Evolutionary conservation across 495 filamentous ascomycete species (phyloP), one percentile per base, ranked within the genome.

Genomic region (Hypoxylon trugodes): DNA sequence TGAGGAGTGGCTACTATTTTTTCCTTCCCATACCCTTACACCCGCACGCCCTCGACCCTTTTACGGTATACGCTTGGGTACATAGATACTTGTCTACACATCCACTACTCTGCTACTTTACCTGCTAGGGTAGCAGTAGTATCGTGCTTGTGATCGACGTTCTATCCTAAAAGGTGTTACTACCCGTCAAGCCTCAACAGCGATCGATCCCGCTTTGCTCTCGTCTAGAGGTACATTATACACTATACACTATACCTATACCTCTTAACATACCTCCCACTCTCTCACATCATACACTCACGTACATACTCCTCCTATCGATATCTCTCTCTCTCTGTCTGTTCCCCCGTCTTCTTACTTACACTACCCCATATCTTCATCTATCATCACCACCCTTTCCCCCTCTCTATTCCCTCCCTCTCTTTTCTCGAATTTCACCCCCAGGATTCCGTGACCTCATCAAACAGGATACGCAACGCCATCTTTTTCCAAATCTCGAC

Each of bases 381-480:
- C 52, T 58, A 42, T 40, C 36, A 42, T 38, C 22, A 48, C 35
- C 18, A 12, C 50, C 37, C 32, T 38, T 18, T 18, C 22, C 21
- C 21, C 25, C 13, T 37, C 51, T 36, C 40, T 38, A 32, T 7
- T 36, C 40, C 28, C 50, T 67, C 56, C 52, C 52, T 42, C 41
- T 62, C 43, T 26, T 43, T 56, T 51, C 54, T 41, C 35, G 18
- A 32, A 30, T 51, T 47, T 66, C 43, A 28, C 53, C 52, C 57
- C 40, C 55, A 28, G 21, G 32, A 58, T 55, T 69, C 43, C 59
- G 69, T 71, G 66, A 71, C 65, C 56, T 69, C 54, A 63, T 66
- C 66, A 64, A 63, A 56, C 55, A 48, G 55, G 43, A 26, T 49
- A 51, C 18, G 22, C 47, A 46, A 68, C 67, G 59, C 61, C 65